Evolutionary conservation across 495 filamentous ascomycete genomes (phyloP), one percentile per base, ranked within the genome.

Genomic region (Xylaria longipes): DNA sequence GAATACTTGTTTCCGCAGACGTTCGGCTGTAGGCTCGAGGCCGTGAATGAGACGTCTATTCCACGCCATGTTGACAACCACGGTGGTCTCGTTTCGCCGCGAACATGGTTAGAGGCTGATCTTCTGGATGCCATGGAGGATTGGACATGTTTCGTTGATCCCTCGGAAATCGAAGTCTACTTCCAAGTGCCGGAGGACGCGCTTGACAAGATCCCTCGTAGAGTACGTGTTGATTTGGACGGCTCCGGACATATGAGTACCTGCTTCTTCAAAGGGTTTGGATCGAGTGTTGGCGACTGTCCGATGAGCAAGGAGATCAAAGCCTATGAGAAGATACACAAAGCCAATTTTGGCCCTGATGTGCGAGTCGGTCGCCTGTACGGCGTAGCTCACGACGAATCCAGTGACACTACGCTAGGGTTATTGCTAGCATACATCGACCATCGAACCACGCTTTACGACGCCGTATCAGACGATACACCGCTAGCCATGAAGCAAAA

Each of bases 301-400:
- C 61, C 61, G 41, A 25, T 64, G 61, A 46, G 61, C 33, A 46
- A 20, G 25, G 69, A 75, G 31, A 69, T 81, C 37, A 73, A 85
- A 62, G 31, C 58, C 58, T 62, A 62, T 22, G 58, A 25, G 58
- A 62, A 39, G 58, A 62, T 62, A 62, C 58, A 62, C 33, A 39
- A 62, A 25, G 58, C 58, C 58, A 62, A 62, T 22, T 62, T 62
- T 25, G 25, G 52, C 12, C 52, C 52, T 48, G 52, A 56, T 56
- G 52, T 56, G 52, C 52, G 52, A 56, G 25, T 56, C 52, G 52
- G 52, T 56, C 52, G 52, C 52, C 52, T 56, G 25, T 29, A 31
- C 52, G 52, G 52, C 52, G 52, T 56, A 31, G 52, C 52, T 29
- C 52, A 56, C 25, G 25, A 29, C 0, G 11, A 56, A 56, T 27